These are phyloP conservation scores for Westerdykella sp. DNA, from an alignment of 2,329 filamentous ascomycete genomes.

Conservation along the genomic window DNA sequence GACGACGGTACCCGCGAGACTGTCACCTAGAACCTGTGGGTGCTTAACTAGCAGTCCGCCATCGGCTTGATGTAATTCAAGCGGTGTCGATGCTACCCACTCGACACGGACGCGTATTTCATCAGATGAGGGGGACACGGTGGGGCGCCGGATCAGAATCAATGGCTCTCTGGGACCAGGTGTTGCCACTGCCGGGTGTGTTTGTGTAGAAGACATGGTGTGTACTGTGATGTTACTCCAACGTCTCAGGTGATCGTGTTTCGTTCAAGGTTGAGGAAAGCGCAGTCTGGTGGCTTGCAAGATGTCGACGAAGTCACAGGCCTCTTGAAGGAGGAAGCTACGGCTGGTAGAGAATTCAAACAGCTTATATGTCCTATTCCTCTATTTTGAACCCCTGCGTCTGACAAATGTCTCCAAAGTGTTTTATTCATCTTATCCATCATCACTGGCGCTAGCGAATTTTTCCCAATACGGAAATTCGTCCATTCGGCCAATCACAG, in stretches of 20 bases:
- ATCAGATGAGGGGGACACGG: constrained; percentile 28
- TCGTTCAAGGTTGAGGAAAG: not conserved
- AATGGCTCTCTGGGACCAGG: constrained; percentile 34
- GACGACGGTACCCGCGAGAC: constrained; percentile 49
- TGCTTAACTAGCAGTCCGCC: constrained; percentile 50
- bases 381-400: too few species aligned
- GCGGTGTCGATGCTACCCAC: constrained; percentile 56
- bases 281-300: too few species aligned
- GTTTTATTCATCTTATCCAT: too few species aligned
- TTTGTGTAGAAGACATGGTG: constrained; percentile 5
- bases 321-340: not conserved
- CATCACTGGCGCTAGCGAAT: too few species aligned
- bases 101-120: constrained; percentile 51
- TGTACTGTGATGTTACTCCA: not conserved
- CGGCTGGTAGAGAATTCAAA: too few species aligned
- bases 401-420: too few species aligned
- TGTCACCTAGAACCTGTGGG: constrained; percentile 49
- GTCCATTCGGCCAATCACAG: too few species aligned
- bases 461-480: too few species aligned
- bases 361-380: too few species aligned
- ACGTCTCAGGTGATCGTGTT: not conserved
- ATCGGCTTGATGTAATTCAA: constrained; percentile 58
- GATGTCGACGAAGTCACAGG: too few species aligned
- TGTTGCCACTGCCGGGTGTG: constrained; percentile 40
- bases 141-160: constrained; percentile 32